Conservation (phyloP, 2,329 filamentous ascomycete genomes). For the Sclerotinia minor region DNA sequence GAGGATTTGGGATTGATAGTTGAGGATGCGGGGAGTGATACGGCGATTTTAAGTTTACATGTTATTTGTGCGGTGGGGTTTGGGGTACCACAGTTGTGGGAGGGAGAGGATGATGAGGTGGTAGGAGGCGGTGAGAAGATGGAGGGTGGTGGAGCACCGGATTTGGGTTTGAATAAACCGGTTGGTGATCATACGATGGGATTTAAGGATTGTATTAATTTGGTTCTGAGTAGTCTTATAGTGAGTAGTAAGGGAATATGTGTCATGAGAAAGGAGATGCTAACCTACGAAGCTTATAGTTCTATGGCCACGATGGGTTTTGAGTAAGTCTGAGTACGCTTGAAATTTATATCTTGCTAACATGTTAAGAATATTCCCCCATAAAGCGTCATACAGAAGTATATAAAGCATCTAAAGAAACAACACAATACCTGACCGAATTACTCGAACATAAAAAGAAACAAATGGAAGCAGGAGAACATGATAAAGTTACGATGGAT, state of each 20-base stretch:
- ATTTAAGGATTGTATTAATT: constrained; percentile 52
- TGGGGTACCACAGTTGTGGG: constrained; percentile 43
- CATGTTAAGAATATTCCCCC: constrained; percentile 38
- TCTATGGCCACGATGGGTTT: constrained; percentile 47
- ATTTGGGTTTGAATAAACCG: constrained; percentile 12
- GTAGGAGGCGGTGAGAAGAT: neutral
- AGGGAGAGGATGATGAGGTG: constrained; percentile 40
- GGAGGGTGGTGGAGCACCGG: neutral
- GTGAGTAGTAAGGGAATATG: neutral
- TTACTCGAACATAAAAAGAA: constrained; percentile 45
- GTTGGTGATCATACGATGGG: constrained; percentile 43
- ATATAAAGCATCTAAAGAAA: constrained; percentile 48
- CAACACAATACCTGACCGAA: constrained; percentile 53
- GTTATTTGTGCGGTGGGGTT: constrained; percentile 57
- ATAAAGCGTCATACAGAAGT: constrained; percentile 46
- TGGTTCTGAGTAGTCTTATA: constrained; percentile 48
- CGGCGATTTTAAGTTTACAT: constrained; percentile 53
- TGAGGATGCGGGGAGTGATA: constrained; percentile 46
- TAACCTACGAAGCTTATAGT: constrained; percentile 6
- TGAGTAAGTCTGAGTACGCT: constrained; percentile 39
- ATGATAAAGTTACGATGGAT: constrained; percentile 35
- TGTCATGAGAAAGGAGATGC: neutral
- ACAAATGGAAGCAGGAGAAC: constrained; percentile 32
- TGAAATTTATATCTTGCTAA: neutral
- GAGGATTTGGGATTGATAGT: constrained; percentile 40